These are phyloP conservation scores for Moniliella sp. DNA, from an alignment of 1,284 basidiomycete species.

Conservation along the genomic window DNA sequence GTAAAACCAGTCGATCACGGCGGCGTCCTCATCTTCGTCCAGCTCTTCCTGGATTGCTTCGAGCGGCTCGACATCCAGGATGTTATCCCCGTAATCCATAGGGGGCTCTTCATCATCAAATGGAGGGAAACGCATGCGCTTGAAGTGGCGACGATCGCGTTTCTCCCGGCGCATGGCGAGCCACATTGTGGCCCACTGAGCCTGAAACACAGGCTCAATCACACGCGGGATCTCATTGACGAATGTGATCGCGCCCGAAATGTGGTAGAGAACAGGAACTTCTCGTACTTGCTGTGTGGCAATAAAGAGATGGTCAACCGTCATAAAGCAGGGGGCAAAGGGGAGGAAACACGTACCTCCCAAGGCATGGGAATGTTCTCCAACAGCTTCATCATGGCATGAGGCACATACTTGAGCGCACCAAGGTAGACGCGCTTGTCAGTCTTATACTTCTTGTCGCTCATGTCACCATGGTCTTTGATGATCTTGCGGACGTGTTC, in stretches of 20 bases:
- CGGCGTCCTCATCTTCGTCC: conserved; percentile 72
- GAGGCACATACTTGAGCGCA: conserved; percentile 93
- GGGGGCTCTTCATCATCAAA: conserved; percentile 89
- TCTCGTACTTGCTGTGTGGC: conserved; percentile 20
- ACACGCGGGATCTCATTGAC: conserved; percentile 93
- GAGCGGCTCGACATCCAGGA: conserved; percentile 86
- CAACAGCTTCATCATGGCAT: conserved; percentile 93
- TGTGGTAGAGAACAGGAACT: conserved; percentile 40
- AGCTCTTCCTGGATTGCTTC: conserved; percentile 94
- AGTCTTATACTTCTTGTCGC: conserved; percentile 53
- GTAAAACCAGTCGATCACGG: conserved; percentile 98
- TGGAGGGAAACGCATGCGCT: conserved; percentile 99
- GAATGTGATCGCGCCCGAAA: conserved; percentile 98
- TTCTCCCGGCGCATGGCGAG: conserved; percentile 96
- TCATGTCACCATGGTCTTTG: conserved; percentile 35
- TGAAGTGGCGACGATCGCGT: conserved; percentile 92
- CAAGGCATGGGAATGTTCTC: conserved; percentile 98
- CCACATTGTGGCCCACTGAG: conserved; percentile 99
- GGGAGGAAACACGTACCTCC: conserved; percentile 43
- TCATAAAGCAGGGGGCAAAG: background rate
- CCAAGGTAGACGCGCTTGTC: conserved; percentile 97
- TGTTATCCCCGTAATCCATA: conserved; percentile 51
- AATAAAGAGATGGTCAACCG: background rate
- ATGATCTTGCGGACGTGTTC: conserved; percentile 46
- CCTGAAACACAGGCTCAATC: conserved; percentile 91